Percentiles rank a stretch among this genome's conserved stretches.
Conservation (phyloP, 2,329 filamentous ascomycete species). For the Colletotrichum brevisporum region DNA sequence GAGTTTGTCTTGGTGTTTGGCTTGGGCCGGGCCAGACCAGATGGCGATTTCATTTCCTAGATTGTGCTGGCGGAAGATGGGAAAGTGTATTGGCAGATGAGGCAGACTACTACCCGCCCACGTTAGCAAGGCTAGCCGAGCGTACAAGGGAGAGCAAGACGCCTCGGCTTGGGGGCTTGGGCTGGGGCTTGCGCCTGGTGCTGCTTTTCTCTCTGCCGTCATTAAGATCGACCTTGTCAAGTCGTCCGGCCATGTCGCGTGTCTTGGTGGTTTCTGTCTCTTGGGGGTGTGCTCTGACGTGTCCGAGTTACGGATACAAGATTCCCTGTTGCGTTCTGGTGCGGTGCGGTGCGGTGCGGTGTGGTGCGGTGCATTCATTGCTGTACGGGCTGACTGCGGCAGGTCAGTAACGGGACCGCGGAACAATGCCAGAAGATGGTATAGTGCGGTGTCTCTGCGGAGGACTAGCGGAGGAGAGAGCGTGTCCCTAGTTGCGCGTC, state of each 20-base stretch:
- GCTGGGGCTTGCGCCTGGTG: neutral
- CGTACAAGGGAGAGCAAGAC: neutral
- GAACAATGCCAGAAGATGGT: neutral
- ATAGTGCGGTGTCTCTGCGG: neutral
- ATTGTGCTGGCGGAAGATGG: conserved; percentile 21
- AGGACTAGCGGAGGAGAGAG: neutral
- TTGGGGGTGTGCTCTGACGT: conserved; percentile 12
- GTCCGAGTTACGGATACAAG: conserved; percentile 5
- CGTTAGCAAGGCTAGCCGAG: neutral
- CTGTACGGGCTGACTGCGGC: conserved; percentile 1
- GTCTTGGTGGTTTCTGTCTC: conserved; percentile 1
- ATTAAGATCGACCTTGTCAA: conserved; percentile 22
- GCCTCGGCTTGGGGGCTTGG: conserved; percentile 3
- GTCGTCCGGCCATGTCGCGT: conserved; percentile 19
- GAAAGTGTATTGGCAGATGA: conserved; percentile 18
- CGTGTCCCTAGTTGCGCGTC: neutral
- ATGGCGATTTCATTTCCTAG: conserved; percentile 26
- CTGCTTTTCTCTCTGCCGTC: conserved; percentile 1
- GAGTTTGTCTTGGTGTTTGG: conserved; percentile 32
- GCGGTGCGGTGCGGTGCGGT: neutral
- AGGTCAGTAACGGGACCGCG: neutral
- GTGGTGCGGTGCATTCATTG: no score
- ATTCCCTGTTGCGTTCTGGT: neutral
- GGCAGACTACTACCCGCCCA: conserved; percentile 4
- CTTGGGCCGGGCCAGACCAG: conserved; percentile 23